Conservation (phyloP, 495 filamentous ascomycete species). For the Aspergillus heteromorphus region DNA sequence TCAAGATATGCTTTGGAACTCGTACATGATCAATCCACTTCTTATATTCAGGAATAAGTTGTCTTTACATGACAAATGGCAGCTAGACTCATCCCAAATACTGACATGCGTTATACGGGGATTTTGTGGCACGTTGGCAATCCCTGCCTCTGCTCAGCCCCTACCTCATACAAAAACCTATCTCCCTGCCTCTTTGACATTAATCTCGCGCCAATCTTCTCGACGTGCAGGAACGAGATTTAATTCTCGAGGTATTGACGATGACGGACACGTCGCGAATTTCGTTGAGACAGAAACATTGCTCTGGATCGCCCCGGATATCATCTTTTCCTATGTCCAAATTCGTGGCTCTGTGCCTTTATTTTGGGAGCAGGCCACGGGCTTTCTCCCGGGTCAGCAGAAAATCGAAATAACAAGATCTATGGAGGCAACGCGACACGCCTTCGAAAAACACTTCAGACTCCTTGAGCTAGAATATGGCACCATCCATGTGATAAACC, state of each 20-base stretch:
- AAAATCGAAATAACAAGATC: constrained; percentile 90
- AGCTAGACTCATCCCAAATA: constrained; percentile 78
- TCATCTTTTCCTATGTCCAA: constrained; percentile 92
- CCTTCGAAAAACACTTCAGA: constrained; percentile 92
- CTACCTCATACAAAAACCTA: constrained; percentile 48
- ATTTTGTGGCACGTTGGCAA: constrained; percentile 76
- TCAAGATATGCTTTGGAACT: constrained; percentile 92
- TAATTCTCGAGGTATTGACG: constrained; percentile 93
- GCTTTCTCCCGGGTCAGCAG: constrained; percentile 85
- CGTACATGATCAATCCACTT: constrained; percentile 92
- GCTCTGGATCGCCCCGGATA: constrained; percentile 63
- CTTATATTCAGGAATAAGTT: constrained; percentile 82
- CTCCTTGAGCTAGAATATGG: constrained; percentile 78
- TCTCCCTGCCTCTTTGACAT: constrained; percentile 74
- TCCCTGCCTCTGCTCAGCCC: constrained; percentile 62
- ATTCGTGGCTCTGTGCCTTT: constrained; percentile 87
- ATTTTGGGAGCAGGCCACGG: constrained; percentile 93
- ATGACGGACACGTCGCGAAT: constrained; percentile 95
- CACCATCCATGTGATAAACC: constrained; percentile 82
- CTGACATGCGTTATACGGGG: constrained; percentile 92
- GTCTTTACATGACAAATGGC: constrained; percentile 61
- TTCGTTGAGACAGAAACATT: constrained; percentile 69
- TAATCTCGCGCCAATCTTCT: constrained; percentile 90
- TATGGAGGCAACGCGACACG: constrained; percentile 84
- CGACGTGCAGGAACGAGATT: constrained; percentile 90